These are phyloP conservation scores for Viola pubescens DNA, from an alignment of 441 rosid species.

Conservation along the genomic window DNA sequence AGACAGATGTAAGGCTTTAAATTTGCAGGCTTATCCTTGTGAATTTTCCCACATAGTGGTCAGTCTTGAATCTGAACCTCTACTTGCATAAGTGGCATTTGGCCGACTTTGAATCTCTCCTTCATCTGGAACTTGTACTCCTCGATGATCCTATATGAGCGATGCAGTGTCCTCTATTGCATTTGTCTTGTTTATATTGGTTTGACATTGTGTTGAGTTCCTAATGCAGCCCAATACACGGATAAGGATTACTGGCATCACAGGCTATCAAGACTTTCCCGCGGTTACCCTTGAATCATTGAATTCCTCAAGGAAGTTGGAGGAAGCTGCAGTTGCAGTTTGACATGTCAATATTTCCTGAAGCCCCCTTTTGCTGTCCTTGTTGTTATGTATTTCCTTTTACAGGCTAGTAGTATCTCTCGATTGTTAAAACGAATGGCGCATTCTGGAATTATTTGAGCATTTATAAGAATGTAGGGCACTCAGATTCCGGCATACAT, in stretches of 20 bases:
- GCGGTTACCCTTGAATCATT: constrained; percentile 45
- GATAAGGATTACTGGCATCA: constrained; percentile 73
- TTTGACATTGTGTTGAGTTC: constrained; percentile 4
- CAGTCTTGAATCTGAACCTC: too few species aligned
- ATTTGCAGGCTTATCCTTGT: too few species aligned
- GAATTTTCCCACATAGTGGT: too few species aligned
- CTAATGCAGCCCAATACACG: constrained; percentile 78
- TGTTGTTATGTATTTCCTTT: constrained; percentile 24
- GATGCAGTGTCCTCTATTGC: too few species aligned
- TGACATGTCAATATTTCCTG: neutral
- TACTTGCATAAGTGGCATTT: too few species aligned
- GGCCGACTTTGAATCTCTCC: too few species aligned
- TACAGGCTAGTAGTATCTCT: neutral
- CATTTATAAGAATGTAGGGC: neutral
- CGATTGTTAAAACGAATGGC: neutral
- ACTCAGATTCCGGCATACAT: too few species aligned
- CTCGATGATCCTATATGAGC: too few species aligned
- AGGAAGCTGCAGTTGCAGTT: neutral
- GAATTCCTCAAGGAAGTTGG: constrained; percentile 4
- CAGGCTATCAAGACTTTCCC: constrained; percentile 74
- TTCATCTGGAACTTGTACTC: too few species aligned
- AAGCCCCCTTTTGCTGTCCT: neutral
- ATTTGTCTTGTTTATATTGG: neutral
- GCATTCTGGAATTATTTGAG: neutral
- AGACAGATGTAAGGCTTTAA: too few species aligned